Conservation (phyloP, 2,329 filamentous ascomycete genomes). For the Calonectria pteridis region DNA sequence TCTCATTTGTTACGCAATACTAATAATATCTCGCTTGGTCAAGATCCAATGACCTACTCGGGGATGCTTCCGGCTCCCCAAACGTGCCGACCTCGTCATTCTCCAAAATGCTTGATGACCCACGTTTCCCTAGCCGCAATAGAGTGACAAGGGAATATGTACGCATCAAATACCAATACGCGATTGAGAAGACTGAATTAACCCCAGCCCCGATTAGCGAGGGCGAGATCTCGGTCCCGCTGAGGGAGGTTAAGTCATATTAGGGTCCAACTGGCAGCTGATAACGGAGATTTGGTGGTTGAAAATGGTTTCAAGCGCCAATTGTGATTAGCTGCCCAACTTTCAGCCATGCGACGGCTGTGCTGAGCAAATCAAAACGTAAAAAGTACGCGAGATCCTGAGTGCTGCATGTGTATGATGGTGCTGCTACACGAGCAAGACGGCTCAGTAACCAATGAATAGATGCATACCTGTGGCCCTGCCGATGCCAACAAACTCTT, state of each 20-base stretch:
- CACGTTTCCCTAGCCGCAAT: neutral
- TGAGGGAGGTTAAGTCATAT: neutral
- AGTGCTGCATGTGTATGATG: neutral
- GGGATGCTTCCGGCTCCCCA: neutral
- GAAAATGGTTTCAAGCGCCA: neutral
- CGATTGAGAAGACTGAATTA: neutral
- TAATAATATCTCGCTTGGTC: neutral
- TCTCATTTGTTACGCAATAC: neutral
- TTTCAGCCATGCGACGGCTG: neutral
- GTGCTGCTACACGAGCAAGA: neutral
- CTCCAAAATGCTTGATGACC: neutral
- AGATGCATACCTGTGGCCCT: neutral
- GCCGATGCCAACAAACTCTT: no score
- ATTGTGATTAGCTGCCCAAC: neutral
- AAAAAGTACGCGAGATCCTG: neutral
- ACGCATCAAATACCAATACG: neutral
- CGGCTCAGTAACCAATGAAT: neutral
- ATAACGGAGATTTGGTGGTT: neutral
- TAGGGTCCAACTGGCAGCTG: neutral
- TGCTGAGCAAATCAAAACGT: neutral
- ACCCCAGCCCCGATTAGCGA: neutral
- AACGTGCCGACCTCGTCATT: neutral
- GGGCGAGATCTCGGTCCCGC: slow-evolving; percentile 18
- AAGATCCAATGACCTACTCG: neutral
- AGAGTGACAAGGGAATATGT: neutral